phyloP scores from a whole-genome alignment of 2,329 filamentous ascomycete genomes.

The Penicillium sp. region DNA sequence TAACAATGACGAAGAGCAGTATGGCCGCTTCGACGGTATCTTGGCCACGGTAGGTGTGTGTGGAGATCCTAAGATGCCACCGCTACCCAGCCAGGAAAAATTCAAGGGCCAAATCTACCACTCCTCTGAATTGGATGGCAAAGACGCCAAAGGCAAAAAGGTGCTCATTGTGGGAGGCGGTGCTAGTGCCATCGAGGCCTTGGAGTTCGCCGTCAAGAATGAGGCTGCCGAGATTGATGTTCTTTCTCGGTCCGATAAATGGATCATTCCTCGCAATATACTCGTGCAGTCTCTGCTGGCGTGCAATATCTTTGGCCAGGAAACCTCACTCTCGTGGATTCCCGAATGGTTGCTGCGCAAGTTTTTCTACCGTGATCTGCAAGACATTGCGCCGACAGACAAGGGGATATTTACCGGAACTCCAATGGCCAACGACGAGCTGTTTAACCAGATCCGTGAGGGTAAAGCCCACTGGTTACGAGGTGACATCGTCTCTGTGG shows the following conservation, averaged over 20 bases:
- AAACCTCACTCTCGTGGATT: conserved; percentile 73
- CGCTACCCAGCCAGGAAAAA: conserved; percentile 65
- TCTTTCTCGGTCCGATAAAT: conserved; percentile 75
- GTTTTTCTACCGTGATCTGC: conserved; percentile 79
- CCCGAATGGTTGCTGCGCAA: conserved; percentile 72
- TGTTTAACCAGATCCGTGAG: conserved; percentile 70
- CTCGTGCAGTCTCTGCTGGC: conserved; percentile 70
- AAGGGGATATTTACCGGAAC: conserved; percentile 75
- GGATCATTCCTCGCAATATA: conserved; percentile 81
- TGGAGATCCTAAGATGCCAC: conserved; percentile 71
- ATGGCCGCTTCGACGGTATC: conserved; percentile 74
- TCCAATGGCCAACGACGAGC: conserved; percentile 81
- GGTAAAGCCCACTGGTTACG: conserved; percentile 76
- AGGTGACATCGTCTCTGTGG: conserved; percentile 70
- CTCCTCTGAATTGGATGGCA: conserved; percentile 71
- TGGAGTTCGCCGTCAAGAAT: conserved; percentile 71
- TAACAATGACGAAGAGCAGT: conserved; percentile 66
- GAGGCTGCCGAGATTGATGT: conserved; percentile 68
- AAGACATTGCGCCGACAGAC: conserved; percentile 66
- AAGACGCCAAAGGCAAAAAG: conserved; percentile 69
- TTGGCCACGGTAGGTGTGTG: conserved; percentile 78
- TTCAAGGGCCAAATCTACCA: conserved; percentile 74
- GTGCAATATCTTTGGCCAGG: conserved; percentile 74
- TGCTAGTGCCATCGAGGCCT: conserved; percentile 75
- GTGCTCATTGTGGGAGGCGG: conserved; percentile 75